Percentiles rank a stretch among this genome's conserved stretches.
These are phyloP conservation scores for Peronospora destructor DNA, from an alignment of 352 stramenopile species.

Conservation along the genomic window DNA sequence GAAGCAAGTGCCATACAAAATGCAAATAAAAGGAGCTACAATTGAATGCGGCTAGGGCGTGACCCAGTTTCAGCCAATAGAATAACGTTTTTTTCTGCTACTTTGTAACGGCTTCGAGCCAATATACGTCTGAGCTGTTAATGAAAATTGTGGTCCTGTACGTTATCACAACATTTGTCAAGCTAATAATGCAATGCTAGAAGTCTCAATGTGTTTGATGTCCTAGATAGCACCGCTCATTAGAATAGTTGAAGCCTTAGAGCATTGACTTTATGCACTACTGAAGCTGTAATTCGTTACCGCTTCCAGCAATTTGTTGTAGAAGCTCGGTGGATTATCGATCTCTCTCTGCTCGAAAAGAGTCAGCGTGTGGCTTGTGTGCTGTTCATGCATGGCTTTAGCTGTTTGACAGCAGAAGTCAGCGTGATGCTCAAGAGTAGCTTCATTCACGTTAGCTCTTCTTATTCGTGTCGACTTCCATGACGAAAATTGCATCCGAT, in stretches of 20 bases:
- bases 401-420: neutral
- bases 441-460: conserved; percentile 19
- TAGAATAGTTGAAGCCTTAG: no score
- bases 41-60: neutral
- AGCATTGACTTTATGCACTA: no score
- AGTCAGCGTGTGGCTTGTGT: no score
- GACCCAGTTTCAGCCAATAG: conserved; percentile 6
- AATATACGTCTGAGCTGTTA: no score
- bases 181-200: no score
- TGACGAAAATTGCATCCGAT: conserved; percentile 79
- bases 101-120: neutral
- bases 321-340: neutral
- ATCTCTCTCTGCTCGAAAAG: no score
- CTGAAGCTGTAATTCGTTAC: no score
- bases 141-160: no score
- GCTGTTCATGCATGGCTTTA: no score
- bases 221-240: no score
- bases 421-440: conserved; percentile 1
- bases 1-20: conserved; percentile 3
- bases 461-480: conserved; percentile 40
- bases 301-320: conserved; percentile 7
- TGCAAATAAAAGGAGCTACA: neutral
- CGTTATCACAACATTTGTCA: no score
- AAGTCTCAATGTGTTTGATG: no score
- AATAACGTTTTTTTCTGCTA: conserved; percentile 13